Evolutionary conservation across 2,329 filamentous ascomycete species (phyloP).

Genomic region (Hymenoscyphus repandus): DNA sequence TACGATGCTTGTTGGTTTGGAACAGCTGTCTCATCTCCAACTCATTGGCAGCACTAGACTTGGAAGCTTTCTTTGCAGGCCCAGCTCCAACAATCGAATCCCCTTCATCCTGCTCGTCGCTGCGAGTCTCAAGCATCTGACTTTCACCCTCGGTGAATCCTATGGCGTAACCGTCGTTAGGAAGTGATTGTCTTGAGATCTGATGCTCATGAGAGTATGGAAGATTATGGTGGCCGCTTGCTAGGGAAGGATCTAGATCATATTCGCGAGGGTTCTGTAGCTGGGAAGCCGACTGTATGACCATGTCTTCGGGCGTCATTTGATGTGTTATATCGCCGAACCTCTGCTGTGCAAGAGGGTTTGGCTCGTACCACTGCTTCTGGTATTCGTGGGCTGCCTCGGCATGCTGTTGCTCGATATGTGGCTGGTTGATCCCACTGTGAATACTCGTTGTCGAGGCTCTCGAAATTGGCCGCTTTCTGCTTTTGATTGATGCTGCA

Average conservation of each 20-base stretch:
- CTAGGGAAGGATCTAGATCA: slow-evolving; percentile 46
- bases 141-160: slow-evolving; percentile 55
- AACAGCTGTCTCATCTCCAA: slow-evolving; percentile 75
- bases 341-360: slow-evolving; percentile 26
- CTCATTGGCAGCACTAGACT: slow-evolving; percentile 74
- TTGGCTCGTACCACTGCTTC: slow-evolving; percentile 31
- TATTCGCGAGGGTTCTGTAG: slow-evolving; percentile 47
- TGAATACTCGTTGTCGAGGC: slow-evolving; percentile 44
- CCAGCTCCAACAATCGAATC: slow-evolving; percentile 45
- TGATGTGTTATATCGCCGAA: slow-evolving; percentile 27
- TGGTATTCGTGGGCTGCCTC: slow-evolving; percentile 23
- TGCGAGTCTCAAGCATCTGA: slow-evolving; percentile 51
- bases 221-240: slow-evolving; percentile 41
- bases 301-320: slow-evolving; percentile 54
- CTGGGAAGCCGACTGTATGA: slow-evolving; percentile 52
- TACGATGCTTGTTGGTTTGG: slow-evolving; percentile 60
- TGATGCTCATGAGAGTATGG: slow-evolving; percentile 38
- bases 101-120: slow-evolving; percentile 52
- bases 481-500: slow-evolving; percentile 37
- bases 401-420: slow-evolving; percentile 28
- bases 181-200: slow-evolving; percentile 44
- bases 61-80: slow-evolving; percentile 51
- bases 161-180: slow-evolving; percentile 47
- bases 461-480: slow-evolving; percentile 40
- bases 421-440: slow-evolving; percentile 28